phyloP scores from a whole-genome alignment of 73 alveolate species.

The Halteria grandinella region DNA sequence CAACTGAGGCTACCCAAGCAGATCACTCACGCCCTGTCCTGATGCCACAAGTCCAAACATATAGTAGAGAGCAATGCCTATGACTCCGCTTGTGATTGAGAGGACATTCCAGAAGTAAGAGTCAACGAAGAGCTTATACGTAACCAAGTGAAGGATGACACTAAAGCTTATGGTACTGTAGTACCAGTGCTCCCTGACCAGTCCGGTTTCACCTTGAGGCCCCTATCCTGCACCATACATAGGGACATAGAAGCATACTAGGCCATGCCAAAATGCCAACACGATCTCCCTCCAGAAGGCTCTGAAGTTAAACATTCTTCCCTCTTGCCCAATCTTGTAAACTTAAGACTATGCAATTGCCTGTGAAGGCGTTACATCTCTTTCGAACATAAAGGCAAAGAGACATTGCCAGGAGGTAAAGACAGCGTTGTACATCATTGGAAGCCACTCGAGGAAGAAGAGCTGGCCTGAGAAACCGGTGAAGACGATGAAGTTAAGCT shows the following conservation, averaged over 20 bases:
- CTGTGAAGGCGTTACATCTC: constrained; percentile 77
- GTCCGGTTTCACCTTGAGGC: constrained; percentile 64
- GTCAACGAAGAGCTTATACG: constrained; percentile 81
- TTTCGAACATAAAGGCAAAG: constrained; percentile 82
- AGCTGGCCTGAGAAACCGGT: constrained; percentile 95
- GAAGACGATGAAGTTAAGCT: constrained; percentile 87
- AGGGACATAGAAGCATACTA: constrained; percentile 77
- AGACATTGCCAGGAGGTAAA: constrained; percentile 94
- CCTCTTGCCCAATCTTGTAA: constrained; percentile 86
- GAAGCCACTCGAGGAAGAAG: constrained; percentile 94
- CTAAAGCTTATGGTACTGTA: constrained; percentile 81
- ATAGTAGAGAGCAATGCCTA: constrained; percentile 81
- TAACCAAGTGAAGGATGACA: constrained; percentile 84
- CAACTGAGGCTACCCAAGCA: constrained; percentile 84
- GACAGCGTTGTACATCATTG: constrained; percentile 93
- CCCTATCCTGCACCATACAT: constrained; percentile 53
- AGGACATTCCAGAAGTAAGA: constrained; percentile 81
- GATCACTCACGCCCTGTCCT: constrained; percentile 66
- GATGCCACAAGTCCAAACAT: constrained; percentile 68
- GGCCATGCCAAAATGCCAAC: constrained; percentile 81
- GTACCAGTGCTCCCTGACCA: constrained; percentile 82
- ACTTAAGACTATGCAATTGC: constrained; percentile 82
- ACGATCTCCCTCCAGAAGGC: constrained; percentile 89
- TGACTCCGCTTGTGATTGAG: constrained; percentile 66
- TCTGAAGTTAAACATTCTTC: constrained; percentile 71